phyloP scores from a whole-genome alignment of 1,139 yeast genomes.

The Schwanniomyces etchellsii region DNA sequence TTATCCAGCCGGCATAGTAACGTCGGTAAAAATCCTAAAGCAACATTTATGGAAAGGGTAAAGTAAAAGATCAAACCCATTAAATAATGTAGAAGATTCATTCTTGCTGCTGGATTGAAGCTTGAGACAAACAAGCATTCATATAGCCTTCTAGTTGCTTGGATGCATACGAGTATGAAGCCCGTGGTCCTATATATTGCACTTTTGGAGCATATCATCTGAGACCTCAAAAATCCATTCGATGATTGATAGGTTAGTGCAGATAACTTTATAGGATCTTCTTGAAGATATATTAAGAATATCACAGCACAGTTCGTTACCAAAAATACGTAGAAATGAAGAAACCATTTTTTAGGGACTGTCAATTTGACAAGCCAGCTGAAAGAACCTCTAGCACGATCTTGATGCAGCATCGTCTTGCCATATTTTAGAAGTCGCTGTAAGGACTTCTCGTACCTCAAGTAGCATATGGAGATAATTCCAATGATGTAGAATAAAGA shows the following conservation, averaged over 20 bases:
- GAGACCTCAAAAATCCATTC: no score
- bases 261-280: no score
- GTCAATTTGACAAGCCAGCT: conserved; percentile 14
- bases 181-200: background rate
- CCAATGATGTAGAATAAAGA: conserved; percentile 5
- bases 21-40: conserved; percentile 13
- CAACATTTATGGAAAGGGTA: conserved; percentile 18
- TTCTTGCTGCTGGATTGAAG: conserved; percentile 45
- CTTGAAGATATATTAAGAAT: no score
- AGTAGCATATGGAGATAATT: conserved; percentile 7
- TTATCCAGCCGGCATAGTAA: conserved; percentile 1
- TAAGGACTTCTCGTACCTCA: conserved; percentile 11
- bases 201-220: no score
- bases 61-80: conserved; percentile 69
- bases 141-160: conserved; percentile 55
- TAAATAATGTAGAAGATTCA: conserved; percentile 71
- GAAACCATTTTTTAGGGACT: conserved; percentile 47
- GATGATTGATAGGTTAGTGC: no score
- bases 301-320: no score
- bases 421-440: conserved; percentile 15
- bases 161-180: conserved; percentile 30
- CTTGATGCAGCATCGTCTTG: conserved; percentile 8
- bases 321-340: no score
- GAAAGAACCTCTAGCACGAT: conserved; percentile 3
- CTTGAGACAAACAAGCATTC: conserved; percentile 56